Percentiles rank a stretch among this genome's conserved stretches.
Evolutionary conservation across 306 rosid genomes (phyloP).

Genomic region (Hippophae rhamnoides): DNA sequence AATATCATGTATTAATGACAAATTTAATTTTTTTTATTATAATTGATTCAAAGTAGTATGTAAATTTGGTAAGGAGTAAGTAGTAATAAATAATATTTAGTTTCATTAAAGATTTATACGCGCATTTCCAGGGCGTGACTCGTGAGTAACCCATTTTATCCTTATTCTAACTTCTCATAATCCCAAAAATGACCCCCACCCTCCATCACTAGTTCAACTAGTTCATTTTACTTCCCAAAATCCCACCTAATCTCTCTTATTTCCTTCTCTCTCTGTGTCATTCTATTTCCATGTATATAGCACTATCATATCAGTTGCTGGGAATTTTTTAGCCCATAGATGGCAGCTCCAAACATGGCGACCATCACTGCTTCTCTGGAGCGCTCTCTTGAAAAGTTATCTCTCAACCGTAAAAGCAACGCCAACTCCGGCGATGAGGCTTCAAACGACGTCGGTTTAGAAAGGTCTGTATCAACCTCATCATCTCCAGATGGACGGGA

Average conservation of each 20-base stretch:
- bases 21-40: too few relatives aligned
- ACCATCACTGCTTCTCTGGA: slow-evolving; percentile 78
- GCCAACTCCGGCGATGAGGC: slow-evolving; percentile 15
- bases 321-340: slow-evolving; percentile 3
- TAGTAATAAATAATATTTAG: too few relatives aligned
- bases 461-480: slow-evolving; percentile 26
- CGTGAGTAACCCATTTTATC: too few relatives aligned
- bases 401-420: slow-evolving; percentile 34
- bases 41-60: too few relatives aligned
- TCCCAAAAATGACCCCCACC: neutral
- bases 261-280: neutral
- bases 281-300: neutral
- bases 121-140: too few relatives aligned
- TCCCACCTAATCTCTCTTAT: slow-evolving; percentile 9
- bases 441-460: slow-evolving; percentile 4
- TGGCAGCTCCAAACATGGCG: slow-evolving; percentile 64
- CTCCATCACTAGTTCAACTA: slow-evolving; percentile 7
- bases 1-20: too few relatives aligned
- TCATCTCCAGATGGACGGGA: slow-evolving; percentile 30
- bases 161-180: too few relatives aligned
- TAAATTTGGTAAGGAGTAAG: too few relatives aligned
- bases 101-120: too few relatives aligned
- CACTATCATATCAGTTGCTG: neutral
- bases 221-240: slow-evolving; percentile 13
- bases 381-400: slow-evolving; percentile 68